These are phyloP conservation scores for Allium fistulosum DNA, from an alignment of 106 monocot species.

Conservation along the genomic window DNA sequence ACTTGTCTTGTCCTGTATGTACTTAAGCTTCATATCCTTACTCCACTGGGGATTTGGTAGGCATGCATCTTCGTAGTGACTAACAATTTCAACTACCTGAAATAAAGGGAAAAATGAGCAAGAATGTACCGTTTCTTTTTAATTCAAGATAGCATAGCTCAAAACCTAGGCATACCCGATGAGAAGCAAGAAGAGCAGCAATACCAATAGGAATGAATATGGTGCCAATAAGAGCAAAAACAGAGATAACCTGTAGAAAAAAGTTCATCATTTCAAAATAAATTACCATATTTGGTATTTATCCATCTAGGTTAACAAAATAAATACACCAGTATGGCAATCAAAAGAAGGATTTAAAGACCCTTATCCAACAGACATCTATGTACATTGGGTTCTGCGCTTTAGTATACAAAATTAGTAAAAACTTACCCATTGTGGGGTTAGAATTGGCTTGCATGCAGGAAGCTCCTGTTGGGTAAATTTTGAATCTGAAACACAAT, in stretches of 20 bases:
- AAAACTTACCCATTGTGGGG: slow-evolving; percentile 74
- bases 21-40: slow-evolving; percentile 29
- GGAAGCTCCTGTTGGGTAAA: slow-evolving; percentile 98
- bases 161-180: slow-evolving; percentile 35
- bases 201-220: slow-evolving; percentile 84
- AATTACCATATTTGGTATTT: too few species aligned
- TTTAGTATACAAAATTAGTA: too few species aligned
- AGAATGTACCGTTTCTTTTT: background rate
- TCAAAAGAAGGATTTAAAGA: background rate
- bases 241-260: slow-evolving; percentile 73
- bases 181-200: slow-evolving; percentile 58
- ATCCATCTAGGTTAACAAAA: background rate
- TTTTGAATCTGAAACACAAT: slow-evolving; percentile 59
- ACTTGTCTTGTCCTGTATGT: slow-evolving; percentile 30
- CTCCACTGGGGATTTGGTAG: slow-evolving; percentile 23
- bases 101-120: background rate
- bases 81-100: slow-evolving; percentile 85
- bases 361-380: background rate
- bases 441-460: slow-evolving; percentile 96
- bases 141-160: background rate
- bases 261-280: background rate
- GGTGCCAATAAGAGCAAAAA: slow-evolving; percentile 59
- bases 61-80: slow-evolving; percentile 59
- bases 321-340: background rate
- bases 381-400: background rate